phyloP scores from a whole-genome alignment of 352 stramenopile genomes.

The Phytophthora fragariae region DNA sequence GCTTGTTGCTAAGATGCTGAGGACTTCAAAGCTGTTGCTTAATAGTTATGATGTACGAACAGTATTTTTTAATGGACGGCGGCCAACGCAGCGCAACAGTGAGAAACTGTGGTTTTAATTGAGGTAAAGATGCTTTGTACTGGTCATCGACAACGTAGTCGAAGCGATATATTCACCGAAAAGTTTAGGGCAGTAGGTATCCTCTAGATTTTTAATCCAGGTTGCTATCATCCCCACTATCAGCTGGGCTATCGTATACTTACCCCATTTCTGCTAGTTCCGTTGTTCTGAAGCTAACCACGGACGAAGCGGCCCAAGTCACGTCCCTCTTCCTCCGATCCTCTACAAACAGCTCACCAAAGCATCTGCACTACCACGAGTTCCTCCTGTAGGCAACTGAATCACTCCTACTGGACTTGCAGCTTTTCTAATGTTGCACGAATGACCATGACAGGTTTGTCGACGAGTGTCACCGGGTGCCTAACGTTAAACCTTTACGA shows the following conservation, averaged over 20 bases:
- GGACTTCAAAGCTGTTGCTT: too few relatives aligned
- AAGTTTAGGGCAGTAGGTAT: too few relatives aligned
- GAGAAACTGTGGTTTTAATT: too few relatives aligned
- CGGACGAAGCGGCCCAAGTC: slow-evolving; percentile 45
- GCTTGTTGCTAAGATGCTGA: too few relatives aligned
- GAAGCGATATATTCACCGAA: too few relatives aligned
- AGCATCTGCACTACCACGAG: slow-evolving; percentile 43
- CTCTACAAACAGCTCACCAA: slow-evolving; percentile 31
- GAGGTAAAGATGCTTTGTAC: too few relatives aligned
- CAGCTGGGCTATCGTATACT: too few relatives aligned
- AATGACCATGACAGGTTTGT: slow-evolving; percentile 21
- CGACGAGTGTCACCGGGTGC: slow-evolving; percentile 20
- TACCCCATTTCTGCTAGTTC: slow-evolving; percentile 17
- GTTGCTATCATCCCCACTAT: neutral
- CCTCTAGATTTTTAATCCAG: too few relatives aligned
- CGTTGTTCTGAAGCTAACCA: slow-evolving; percentile 39
- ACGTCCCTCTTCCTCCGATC: slow-evolving; percentile 48
- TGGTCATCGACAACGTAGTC: too few relatives aligned
- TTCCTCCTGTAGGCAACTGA: slow-evolving; percentile 42
- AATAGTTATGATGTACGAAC: too few relatives aligned
- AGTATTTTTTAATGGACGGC: too few relatives aligned
- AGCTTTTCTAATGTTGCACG: neutral
- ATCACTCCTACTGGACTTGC: neutral
- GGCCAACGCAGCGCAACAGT: too few relatives aligned
- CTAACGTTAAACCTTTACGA: neutral